These are phyloP conservation scores for Phytopythium kandeliae DNA, from an alignment of 352 stramenopile species.

Conservation along the genomic window DNA sequence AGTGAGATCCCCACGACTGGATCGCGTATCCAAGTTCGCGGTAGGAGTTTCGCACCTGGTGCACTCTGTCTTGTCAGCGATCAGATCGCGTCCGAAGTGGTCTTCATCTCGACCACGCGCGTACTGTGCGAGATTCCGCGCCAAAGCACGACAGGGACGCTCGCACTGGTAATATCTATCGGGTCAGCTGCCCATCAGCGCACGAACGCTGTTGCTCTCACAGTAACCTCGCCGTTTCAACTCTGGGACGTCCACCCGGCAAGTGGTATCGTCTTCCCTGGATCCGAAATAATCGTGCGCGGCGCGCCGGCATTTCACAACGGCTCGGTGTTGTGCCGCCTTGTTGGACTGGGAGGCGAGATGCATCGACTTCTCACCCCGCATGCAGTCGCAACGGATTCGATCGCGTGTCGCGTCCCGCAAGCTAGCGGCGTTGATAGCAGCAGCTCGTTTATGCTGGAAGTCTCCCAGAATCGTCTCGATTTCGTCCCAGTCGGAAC, in stretches of 20 bases:
- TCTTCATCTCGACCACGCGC: constrained; percentile 4
- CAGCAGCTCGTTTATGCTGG: constrained; percentile 5
- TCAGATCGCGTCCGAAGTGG: constrained; percentile 1
- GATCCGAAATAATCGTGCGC: constrained; percentile 17
- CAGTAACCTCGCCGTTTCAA: constrained; percentile 8
- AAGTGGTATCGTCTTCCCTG: constrained; percentile 15
- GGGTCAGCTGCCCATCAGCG: background rate
- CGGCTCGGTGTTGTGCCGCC: constrained; percentile 8
- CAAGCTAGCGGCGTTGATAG: constrained; percentile 1
- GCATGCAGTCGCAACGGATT: constrained; percentile 12
- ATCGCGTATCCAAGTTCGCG: constrained; percentile 9
- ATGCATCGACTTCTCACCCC: constrained; percentile 5
- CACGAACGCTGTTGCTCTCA: constrained; percentile 7
- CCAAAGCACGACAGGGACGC: constrained; percentile 4
- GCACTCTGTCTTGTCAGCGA: constrained; percentile 10
- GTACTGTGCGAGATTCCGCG: constrained; percentile 9
- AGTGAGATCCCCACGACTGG: constrained; percentile 11
- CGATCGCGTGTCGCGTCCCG: constrained; percentile 17
- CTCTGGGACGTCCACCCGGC: constrained; percentile 19
- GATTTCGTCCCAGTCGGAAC: constrained; percentile 13
- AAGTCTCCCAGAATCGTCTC: constrained; percentile 19
- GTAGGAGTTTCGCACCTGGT: constrained; percentile 11
- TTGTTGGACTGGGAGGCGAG: constrained; percentile 8
- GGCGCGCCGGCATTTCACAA: constrained; percentile 12
- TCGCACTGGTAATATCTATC: constrained; percentile 12